A percentile compares a stretch with the other conserved stretches of the same genome.
Evolutionary conservation across 2,329 filamentous ascomycete genomes (phyloP).

Genomic region (Didymosphaeria variabile): DNA sequence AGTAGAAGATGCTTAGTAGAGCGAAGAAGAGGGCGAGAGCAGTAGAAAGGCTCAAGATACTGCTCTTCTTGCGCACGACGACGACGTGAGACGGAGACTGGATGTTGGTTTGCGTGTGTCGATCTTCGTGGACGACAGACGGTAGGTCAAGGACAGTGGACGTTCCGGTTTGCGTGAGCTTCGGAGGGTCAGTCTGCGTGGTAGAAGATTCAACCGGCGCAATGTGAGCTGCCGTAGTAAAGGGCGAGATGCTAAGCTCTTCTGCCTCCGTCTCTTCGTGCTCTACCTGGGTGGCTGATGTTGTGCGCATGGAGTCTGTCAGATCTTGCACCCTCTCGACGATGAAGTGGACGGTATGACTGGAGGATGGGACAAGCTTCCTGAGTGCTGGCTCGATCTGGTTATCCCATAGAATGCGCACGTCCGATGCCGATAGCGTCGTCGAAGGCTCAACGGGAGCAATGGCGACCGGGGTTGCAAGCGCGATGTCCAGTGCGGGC

Average conservation of each 20-base stretch:
- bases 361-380: background rate
- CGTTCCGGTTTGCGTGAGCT: slow-evolving; percentile 1
- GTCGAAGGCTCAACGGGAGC: background rate
- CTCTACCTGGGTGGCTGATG: background rate
- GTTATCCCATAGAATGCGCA: background rate
- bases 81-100: background rate
- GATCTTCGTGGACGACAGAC: slow-evolving; percentile 2
- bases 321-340: background rate
- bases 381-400: background rate
- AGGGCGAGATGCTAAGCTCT: background rate
- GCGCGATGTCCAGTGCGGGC: background rate
- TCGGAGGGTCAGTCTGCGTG: background rate
- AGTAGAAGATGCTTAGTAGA: slow-evolving; percentile 2
- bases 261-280: background rate
- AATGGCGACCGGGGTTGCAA: background rate
- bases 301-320: background rate
- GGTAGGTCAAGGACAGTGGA: slow-evolving; percentile 3
- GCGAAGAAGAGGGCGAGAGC: slow-evolving; percentile 2
- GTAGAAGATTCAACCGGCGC: background rate
- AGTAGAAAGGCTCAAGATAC: slow-evolving; percentile 3
- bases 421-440: slow-evolving; percentile 1
- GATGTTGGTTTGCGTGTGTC: background rate
- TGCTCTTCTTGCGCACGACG: slow-evolving; percentile 3
- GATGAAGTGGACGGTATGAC: background rate
- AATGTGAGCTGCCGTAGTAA: background rate